A percentile compares a stretch with the other conserved stretches of the same genome.
Evolutionary conservation across 1,139 yeast genomes (phyloP).

Genomic region (Saccharomyces uvarum): DNA sequence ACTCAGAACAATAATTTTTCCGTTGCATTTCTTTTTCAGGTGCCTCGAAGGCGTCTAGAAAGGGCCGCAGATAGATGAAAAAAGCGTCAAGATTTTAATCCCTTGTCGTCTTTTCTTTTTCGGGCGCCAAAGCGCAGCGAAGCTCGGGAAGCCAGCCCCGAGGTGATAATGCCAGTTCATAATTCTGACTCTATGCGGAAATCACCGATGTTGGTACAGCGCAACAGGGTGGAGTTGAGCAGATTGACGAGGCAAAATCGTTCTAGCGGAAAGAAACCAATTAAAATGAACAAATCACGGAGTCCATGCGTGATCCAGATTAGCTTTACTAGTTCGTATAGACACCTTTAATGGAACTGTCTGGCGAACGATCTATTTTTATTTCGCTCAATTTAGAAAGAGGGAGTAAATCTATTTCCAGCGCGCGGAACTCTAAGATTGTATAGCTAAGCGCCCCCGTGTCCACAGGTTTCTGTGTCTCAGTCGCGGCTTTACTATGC

Average conservation of each 20-base stretch:
- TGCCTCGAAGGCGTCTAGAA: neutral
- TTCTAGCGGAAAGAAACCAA: neutral
- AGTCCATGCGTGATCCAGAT: neutral
- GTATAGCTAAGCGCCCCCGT: neutral
- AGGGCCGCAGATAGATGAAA: neutral
- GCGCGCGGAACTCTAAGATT: neutral
- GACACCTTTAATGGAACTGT: neutral
- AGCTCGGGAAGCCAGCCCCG: conserved; percentile 1
- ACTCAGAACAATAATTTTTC: neutral
- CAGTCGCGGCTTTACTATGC: neutral
- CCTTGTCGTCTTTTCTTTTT: neutral
- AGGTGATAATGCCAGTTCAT: neutral
- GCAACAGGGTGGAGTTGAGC: neutral
- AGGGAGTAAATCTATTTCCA: neutral
- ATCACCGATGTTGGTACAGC: neutral
- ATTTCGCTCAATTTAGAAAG: neutral
- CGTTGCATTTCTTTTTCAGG: neutral
- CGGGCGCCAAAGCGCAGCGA: neutral
- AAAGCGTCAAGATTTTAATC: neutral
- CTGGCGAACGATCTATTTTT: neutral
- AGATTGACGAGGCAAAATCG: neutral
- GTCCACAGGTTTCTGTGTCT: neutral
- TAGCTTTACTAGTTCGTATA: neutral
- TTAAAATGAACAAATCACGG: neutral
- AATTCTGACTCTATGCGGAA: neutral